Evolutionary conservation across 1,139 yeast genomes (phyloP), one percentile per base, ranked within the genome.

Genomic region (Pichia sp.): DNA sequence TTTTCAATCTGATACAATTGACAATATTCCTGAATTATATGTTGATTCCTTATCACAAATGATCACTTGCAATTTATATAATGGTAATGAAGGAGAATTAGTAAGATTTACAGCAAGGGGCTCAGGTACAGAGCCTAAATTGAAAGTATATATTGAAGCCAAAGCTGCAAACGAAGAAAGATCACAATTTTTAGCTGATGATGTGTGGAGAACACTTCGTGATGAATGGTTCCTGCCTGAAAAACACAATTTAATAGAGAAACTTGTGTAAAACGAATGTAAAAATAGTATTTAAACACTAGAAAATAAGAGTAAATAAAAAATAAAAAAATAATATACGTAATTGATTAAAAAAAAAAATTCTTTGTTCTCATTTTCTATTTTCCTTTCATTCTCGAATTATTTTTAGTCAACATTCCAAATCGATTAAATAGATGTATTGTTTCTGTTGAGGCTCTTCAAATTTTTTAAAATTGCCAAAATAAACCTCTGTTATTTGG

Each of bases 111-210:
- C 97, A 0, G 80, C 87, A 41, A 73, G 98, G 42, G 97, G 97
- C 0, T 87, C 96, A 4, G 98, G 98, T 9, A 92, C 98, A 0
- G 98, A 92, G 61, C 97, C 97, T 4, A 92, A 92, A 59, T 69
- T 92, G 51, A 92, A 92, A 63, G 87, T 90, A 1, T 92, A 92
- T 64, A 82, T 92, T 37, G 97, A 92, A 61, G 95, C 95, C 0
- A 65, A 64, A 35, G 74, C 86, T 0, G 48, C 53, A 1, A 55
- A 61, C 10, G 82, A 74, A 39, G 58, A 54, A 2, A 56, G 61
- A 6, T 87, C 96, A 0, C 50, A 55, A 2, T 52, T 45, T 0
- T 59, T 82, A 11, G 92, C 95, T 0, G 63, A 64, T 11, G 64
- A 68, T 28, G 83, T 87, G n/a, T 90, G 97, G 97, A 64, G 69